Conservation (phyloP, 2,329 filamentous ascomycete genomes). For the Fusarium bactridioides region DNA sequence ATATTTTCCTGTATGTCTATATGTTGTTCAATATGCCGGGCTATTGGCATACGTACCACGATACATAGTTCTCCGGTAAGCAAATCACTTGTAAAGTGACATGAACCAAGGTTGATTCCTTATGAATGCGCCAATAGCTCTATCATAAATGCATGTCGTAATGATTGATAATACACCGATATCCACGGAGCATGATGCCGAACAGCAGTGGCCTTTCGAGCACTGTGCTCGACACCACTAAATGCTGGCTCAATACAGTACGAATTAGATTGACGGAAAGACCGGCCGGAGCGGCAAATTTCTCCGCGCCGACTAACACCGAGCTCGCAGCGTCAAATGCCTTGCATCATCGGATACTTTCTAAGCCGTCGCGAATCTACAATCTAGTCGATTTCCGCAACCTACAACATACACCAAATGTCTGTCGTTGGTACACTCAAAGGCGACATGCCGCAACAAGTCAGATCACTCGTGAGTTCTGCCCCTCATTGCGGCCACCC, state of each 20-base stretch:
- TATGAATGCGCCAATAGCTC: not conserved
- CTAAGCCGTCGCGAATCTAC: slow-evolving; percentile 34
- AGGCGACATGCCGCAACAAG: slow-evolving; percentile 65
- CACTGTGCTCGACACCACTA: not conserved
- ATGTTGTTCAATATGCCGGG: not conserved
- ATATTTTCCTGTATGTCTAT: too few relatives aligned
- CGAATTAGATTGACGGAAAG: not conserved
- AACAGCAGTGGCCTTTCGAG: not conserved
- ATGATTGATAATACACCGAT: slow-evolving; percentile 15
- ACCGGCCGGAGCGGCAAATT: slow-evolving; percentile 44
- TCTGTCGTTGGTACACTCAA: slow-evolving; percentile 52
- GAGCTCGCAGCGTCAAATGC: slow-evolving; percentile 37
- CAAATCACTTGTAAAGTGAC: too few relatives aligned
- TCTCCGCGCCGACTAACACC: slow-evolving; percentile 49
- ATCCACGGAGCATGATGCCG: slow-evolving; percentile 4
- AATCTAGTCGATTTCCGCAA: slow-evolving; percentile 10
- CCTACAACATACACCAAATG: slow-evolving; percentile 48
- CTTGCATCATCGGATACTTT: slow-evolving; percentile 42
- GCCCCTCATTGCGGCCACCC: not conserved
- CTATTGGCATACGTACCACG: not conserved
- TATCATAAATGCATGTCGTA: not conserved
- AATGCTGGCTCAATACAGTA: not conserved
- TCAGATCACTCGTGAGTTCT: slow-evolving; percentile 61
- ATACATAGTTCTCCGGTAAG: not conserved
- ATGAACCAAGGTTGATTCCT: fast-evolving